A percentile compares a stretch with the other conserved stretches of the same genome.
Conservation (phyloP, 1,284 basidiomycete genomes). For the Omphalotus olearius region DNA sequence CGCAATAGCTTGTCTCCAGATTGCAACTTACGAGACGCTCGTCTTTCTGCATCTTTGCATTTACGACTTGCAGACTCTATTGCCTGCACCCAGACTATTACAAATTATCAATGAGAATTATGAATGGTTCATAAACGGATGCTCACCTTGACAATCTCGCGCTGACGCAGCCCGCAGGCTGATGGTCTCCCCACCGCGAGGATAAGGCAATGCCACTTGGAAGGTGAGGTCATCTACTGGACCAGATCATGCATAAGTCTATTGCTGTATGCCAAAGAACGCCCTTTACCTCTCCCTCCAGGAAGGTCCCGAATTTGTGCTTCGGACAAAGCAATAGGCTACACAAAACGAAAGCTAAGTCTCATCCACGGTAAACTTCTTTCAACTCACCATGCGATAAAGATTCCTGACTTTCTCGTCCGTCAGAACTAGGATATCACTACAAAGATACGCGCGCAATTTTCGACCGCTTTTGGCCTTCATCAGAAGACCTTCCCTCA, state of each 20-base stretch:
- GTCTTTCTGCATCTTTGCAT: conserved; percentile 34
- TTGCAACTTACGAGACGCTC: conserved; percentile 16
- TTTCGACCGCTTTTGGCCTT: conserved; percentile 86
- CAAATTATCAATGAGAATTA: not conserved
- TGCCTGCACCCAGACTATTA: conserved; percentile 45
- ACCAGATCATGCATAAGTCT: conserved; percentile 3
- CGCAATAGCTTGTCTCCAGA: too few relatives aligned
- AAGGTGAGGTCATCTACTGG: conserved; percentile 59
- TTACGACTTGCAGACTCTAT: conserved; percentile 38
- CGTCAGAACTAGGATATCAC: conserved; percentile 76
- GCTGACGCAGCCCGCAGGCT: conserved; percentile 55
- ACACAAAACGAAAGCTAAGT: conserved; percentile 4
- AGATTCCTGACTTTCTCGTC: conserved; percentile 64
- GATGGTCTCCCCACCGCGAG: conserved; percentile 72
- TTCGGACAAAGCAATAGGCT: conserved; percentile 73
- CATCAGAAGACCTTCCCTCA: conserved; percentile 75
- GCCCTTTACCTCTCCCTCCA: conserved; percentile 39
- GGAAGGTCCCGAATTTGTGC: conserved; percentile 52
- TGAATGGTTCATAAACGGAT: not conserved
- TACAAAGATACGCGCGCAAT: conserved; percentile 75
- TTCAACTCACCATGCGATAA: conserved; percentile 72
- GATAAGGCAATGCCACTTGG: conserved; percentile 61
- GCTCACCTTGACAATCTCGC: conserved; percentile 57
- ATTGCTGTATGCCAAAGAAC: not conserved
- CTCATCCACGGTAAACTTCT: not conserved